A percentile compares a stretch with the other conserved stretches of the same genome.
phyloP scores from a whole-genome alignment of 2,329 filamentous ascomycete genomes.

The Hypomyces perniciosus region DNA sequence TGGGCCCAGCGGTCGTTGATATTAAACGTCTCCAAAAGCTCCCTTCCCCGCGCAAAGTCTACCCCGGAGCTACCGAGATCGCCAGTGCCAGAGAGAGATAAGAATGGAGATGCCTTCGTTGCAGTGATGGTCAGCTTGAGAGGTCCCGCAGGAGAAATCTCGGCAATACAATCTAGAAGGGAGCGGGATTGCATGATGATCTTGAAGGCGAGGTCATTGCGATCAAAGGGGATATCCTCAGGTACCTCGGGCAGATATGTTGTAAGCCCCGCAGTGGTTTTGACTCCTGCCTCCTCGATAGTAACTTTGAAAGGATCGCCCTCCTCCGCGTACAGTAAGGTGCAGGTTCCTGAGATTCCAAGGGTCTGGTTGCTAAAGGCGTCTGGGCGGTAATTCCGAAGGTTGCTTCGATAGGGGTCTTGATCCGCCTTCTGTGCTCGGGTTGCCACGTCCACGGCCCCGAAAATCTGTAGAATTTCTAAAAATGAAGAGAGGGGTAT shows the following conservation, averaged over 20 bases:
- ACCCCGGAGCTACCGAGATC: slow-evolving; percentile 58
- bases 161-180: slow-evolving; percentile 65
- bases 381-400: slow-evolving; percentile 57
- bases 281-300: slow-evolving; percentile 79
- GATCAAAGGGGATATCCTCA: slow-evolving; percentile 83
- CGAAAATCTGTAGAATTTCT: slow-evolving; percentile 93
- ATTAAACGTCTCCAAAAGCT: slow-evolving; percentile 69
- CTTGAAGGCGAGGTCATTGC: slow-evolving; percentile 76
- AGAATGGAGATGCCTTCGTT: slow-evolving; percentile 58
- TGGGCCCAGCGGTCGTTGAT: slow-evolving; percentile 57
- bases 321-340: slow-evolving; percentile 66
- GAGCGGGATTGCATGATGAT: slow-evolving; percentile 83
- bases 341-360: slow-evolving; percentile 80
- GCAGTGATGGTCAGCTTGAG: slow-evolving; percentile 64
- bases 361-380: slow-evolving; percentile 80
- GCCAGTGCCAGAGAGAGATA: slow-evolving; percentile 62
- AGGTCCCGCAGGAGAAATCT: slow-evolving; percentile 66
- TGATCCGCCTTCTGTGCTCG: slow-evolving; percentile 53
- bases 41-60: slow-evolving; percentile 57
- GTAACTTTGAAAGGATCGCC: slow-evolving; percentile 79
- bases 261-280: slow-evolving; percentile 81
- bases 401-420: slow-evolving; percentile 55
- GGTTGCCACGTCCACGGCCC: slow-evolving; percentile 64
- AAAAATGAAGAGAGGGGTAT: slow-evolving; percentile 82
- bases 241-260: slow-evolving; percentile 74